Percentiles rank a stretch among this genome's conserved stretches.
Evolutionary conservation across 257 asterid species (phyloP).

Genomic region (Mitragyna speciosa): DNA sequence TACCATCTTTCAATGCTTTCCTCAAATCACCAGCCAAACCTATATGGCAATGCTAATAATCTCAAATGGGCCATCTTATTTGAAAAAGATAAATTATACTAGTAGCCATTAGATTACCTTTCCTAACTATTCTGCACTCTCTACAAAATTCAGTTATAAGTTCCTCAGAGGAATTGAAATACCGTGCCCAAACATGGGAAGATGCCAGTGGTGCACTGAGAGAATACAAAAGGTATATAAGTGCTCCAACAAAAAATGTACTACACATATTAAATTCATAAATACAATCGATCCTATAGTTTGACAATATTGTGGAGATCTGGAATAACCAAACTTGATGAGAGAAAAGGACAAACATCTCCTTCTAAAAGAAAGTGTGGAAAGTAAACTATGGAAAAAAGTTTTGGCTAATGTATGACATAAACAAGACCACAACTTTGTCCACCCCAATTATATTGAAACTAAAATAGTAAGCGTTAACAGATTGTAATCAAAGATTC

Average conservation of each 20-base stretch:
- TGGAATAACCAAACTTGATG: not conserved
- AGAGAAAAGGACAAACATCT: not conserved
- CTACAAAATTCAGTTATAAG: constrained; percentile 90
- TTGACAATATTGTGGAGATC: not conserved
- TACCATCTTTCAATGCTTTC: constrained; percentile 99
- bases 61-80: constrained; percentile 12
- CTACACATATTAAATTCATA: not conserved
- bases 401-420: not conserved
- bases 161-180: constrained; percentile 86
- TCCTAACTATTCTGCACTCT: constrained; percentile 97
- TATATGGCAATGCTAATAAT: constrained; percentile 26
- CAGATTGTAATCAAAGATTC: not conserved
- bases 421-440: not conserved
- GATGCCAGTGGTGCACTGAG: constrained; percentile 90
- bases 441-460: not conserved
- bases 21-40: constrained; percentile 98
- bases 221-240: constrained; percentile 29
- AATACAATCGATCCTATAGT: not conserved
- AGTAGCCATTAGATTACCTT: constrained; percentile 52
- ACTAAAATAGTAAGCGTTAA: not conserved
- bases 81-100: constrained; percentile 20
- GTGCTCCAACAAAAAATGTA: not conserved
- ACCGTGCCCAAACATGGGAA: constrained; percentile 95
- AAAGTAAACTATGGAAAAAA: not conserved
- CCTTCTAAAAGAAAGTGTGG: not conserved